Percentiles rank a stretch among this genome's conserved stretches.
Evolutionary conservation across 2,329 filamentous ascomycete genomes (phyloP).

Genomic region (Immersiporthe knoxdaviesiana): DNA sequence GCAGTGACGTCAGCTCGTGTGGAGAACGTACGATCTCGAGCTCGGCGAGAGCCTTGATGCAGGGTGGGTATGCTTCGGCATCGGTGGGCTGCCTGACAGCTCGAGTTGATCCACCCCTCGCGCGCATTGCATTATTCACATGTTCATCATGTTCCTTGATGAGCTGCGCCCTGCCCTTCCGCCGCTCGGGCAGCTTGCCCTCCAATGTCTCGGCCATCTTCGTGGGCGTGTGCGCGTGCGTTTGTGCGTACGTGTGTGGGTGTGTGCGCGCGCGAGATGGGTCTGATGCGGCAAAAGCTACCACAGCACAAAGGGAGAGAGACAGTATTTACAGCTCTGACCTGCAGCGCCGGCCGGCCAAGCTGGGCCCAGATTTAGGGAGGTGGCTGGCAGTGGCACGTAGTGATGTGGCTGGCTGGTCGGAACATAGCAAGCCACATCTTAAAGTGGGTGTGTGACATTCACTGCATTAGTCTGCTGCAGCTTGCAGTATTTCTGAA

Average conservation of each 20-base stretch:
- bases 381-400: too few species aligned
- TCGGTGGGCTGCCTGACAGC: neutral
- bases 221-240: neutral
- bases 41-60: neutral
- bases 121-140: neutral
- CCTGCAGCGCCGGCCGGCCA: neutral
- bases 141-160: neutral
- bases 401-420: neutral
- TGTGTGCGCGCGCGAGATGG: neutral
- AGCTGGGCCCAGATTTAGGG: neutral
- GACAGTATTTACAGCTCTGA: too few species aligned
- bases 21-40: neutral
- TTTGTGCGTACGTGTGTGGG: neutral
- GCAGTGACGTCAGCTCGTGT: neutral
- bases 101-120: neutral
- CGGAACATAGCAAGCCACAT: neutral
- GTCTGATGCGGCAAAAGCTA: neutral
- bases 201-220: neutral
- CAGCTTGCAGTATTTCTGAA: neutral
- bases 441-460: conserved; percentile 4
- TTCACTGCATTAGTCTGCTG: neutral
- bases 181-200: neutral
- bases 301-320: too few species aligned
- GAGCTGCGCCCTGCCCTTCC: neutral
- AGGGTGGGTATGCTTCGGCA: neutral